phyloP scores from a whole-genome alignment of 768 basidiomycete species.

The Collybia sp. region DNA sequence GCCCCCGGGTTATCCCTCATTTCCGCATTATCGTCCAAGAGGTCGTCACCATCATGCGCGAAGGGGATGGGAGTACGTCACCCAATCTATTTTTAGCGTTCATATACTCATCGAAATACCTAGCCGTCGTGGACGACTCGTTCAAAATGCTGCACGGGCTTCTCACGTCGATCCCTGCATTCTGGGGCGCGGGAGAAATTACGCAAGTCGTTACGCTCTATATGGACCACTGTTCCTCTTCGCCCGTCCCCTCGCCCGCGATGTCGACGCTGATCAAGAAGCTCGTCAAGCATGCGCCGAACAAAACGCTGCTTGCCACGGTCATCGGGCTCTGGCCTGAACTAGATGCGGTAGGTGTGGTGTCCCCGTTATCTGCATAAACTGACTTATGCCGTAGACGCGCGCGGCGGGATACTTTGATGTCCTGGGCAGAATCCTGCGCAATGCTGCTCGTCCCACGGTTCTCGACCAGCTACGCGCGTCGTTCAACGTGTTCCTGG shows the following conservation, averaged over 20 bases:
- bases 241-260: constrained; percentile 23
- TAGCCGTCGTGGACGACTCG: constrained; percentile 28
- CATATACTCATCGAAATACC: constrained; percentile 1
- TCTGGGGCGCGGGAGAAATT: constrained; percentile 67
- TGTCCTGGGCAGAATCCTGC: constrained; percentile 60
- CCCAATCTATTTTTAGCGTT: not conserved
- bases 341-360: constrained; percentile 26
- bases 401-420: constrained; percentile 57
- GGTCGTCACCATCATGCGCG: constrained; percentile 44
- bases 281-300: constrained; percentile 65
- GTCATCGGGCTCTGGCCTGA: constrained; percentile 55
- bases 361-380: not conserved
- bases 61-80: constrained; percentile 30
- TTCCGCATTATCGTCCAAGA: constrained; percentile 68
- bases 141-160: constrained; percentile 60
- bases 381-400: constrained; percentile 16
- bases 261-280: constrained; percentile 52
- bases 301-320: constrained; percentile 63
- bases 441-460: constrained; percentile 55
- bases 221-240: constrained; percentile 34
- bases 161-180: constrained; percentile 73
- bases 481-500: constrained; percentile 76
- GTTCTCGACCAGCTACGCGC: constrained; percentile 63
- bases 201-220: constrained; percentile 51
- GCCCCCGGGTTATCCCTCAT: constrained; percentile 84